A percentile compares a stretch with the other conserved stretches of the same genome.
phyloP scores from a whole-genome alignment of 345 rosid genomes.

The Capsella bursapastoris region DNA sequence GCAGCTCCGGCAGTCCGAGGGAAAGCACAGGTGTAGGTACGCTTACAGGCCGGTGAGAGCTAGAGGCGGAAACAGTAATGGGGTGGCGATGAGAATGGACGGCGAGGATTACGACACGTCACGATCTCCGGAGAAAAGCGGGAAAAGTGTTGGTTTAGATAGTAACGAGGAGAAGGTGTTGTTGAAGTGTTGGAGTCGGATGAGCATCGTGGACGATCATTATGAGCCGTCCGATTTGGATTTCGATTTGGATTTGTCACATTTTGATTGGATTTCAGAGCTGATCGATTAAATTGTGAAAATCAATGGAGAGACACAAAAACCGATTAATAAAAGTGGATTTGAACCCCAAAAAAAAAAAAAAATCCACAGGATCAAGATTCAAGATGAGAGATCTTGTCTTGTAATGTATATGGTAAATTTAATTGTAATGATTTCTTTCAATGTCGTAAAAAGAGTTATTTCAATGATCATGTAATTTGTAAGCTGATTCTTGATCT shows the following conservation, averaged over 20 bases:
- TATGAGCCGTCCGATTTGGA: constrained; percentile 42
- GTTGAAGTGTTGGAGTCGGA: constrained; percentile 45
- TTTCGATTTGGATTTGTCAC: constrained; percentile 40
- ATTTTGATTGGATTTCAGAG: constrained; percentile 57
- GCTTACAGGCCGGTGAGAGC: constrained; percentile 40
- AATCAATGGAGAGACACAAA: not conserved
- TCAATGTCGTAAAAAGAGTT: constrained; percentile 21
- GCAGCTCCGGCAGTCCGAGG: constrained; percentile 57
- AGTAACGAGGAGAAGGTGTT: constrained; percentile 42
- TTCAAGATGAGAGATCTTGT: constrained; percentile 29
- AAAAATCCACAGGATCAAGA: constrained; percentile 22
- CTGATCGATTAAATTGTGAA: constrained; percentile 46
- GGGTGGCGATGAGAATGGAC: constrained; percentile 18
- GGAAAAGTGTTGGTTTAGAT: constrained; percentile 37
- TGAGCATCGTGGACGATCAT: constrained; percentile 50
- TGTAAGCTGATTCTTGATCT: constrained; percentile 22
- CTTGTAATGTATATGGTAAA: constrained; percentile 32
- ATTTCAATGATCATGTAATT: constrained; percentile 6
- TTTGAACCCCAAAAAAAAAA: not conserved
- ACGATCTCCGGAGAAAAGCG: constrained; percentile 27
- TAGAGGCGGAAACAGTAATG: constrained; percentile 30
- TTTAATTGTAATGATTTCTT: not conserved
- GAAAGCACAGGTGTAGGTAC: constrained; percentile 39
- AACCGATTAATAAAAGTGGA: constrained; percentile 29
- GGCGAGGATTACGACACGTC: constrained; percentile 39